Conservation (phyloP, 768 basidiomycete genomes). For the Leccinum arenicola region DNA sequence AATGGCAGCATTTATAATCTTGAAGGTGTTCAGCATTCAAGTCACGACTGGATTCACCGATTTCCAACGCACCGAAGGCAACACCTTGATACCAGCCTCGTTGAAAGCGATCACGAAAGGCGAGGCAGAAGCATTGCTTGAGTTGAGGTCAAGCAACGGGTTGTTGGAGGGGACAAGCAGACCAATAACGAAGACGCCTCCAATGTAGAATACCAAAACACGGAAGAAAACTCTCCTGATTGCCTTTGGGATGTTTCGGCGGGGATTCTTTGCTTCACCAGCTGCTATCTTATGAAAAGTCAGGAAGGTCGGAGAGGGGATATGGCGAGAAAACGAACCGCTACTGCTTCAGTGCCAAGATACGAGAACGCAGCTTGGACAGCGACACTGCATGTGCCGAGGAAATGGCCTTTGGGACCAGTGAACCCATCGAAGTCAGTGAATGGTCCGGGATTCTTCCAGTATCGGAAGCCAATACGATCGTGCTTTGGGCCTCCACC, state of each 20-base stretch:
- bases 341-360: conserved; percentile 55
- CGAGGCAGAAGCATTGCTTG: conserved; percentile 41
- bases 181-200: conserved; percentile 46
- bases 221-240: conserved; percentile 44
- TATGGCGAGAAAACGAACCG: conserved; percentile 25
- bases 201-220: conserved; percentile 37
- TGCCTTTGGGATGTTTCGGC: conserved; percentile 40
- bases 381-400: conserved; percentile 49
- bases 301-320: background rate
- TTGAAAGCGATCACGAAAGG: conserved; percentile 59
- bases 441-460: conserved; percentile 58
- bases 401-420: conserved; percentile 51
- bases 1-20: conserved; percentile 40
- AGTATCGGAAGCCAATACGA: conserved; percentile 47
- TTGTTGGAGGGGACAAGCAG: conserved; percentile 50
- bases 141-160: conserved; percentile 36
- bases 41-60: background rate
- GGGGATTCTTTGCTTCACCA: conserved; percentile 51
- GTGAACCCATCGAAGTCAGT: conserved; percentile 37
- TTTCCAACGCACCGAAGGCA: conserved; percentile 41
- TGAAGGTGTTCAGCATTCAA: background rate
- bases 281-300: conserved; percentile 36
- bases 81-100: conserved; percentile 55
- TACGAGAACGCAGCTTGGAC: conserved; percentile 60
- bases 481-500: conserved; percentile 57